A percentile compares a stretch with the other conserved stretches of the same genome.
Conservation (phyloP, 371 early-diverging fungal genomes). For the Chytridiales sp. region DNA sequence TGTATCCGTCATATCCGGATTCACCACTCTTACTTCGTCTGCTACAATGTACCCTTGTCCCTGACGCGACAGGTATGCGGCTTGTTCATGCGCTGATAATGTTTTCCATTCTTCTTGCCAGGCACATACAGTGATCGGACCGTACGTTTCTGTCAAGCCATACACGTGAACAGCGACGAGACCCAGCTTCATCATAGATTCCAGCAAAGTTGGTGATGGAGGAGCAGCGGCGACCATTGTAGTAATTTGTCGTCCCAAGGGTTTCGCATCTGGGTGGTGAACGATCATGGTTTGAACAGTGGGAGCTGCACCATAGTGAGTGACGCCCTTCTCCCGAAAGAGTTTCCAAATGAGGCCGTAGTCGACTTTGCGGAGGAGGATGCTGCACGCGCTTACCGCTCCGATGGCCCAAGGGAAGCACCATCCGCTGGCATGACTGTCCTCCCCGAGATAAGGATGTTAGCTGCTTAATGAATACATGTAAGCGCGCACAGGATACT, state of each 20-base stretch:
- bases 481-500: too few relatives aligned
- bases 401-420: conserved; percentile 64
- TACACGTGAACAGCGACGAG: conserved; percentile 63
- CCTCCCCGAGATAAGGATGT: too few relatives aligned
- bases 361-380: conserved; percentile 63
- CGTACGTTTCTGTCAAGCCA: conserved; percentile 70
- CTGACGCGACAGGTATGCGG: conserved; percentile 54
- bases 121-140: conserved; percentile 51
- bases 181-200: conserved; percentile 51
- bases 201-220: conserved; percentile 57
- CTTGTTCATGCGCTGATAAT: conserved; percentile 44
- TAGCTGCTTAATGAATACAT: too few relatives aligned
- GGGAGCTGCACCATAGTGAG: conserved; percentile 67
- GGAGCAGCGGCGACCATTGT: conserved; percentile 63
- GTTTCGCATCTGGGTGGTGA: conserved; percentile 52
- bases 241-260: conserved; percentile 45
- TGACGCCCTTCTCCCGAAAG: conserved; percentile 51
- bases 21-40: conserved; percentile 62
- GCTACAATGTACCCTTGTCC: conserved; percentile 56
- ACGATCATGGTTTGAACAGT: conserved; percentile 67
- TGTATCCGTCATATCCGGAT: conserved; percentile 54
- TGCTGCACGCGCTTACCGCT: conserved; percentile 57
- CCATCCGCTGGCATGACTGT: conserved; percentile 73
- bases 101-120: conserved; percentile 35
- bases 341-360: conserved; percentile 61